Base-by-base conservation (phyloP, 2,329 filamentous ascomycete species). In the Fusarium chaquense region DNA sequence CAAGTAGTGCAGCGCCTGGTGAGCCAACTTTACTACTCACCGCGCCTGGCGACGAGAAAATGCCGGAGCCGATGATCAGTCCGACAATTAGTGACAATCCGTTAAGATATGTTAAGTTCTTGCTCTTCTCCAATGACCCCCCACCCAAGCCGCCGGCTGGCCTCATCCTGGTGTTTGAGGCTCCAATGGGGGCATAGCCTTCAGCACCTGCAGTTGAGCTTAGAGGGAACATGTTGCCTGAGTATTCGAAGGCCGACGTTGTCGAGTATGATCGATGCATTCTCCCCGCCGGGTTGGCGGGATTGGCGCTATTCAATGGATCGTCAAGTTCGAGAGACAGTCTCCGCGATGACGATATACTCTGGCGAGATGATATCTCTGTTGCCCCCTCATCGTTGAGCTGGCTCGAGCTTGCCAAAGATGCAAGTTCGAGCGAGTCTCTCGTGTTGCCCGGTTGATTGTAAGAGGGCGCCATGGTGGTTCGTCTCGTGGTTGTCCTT, bases 371-470 rank as follows among this genome's bases (percentile, higher is more conserved):
- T 41, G 91, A 87, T n/a, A 86, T 83, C 47, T 91, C 88, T 13
- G 86, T 86, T 49, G 82, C 86, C 20, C 86, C 88, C 67, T 86
- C 86, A 50, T 87, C 87, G 59, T 80, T 75, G 55, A 73, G 56
- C 44, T 80, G 76, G 73, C 91, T 93, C 38, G 92, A 94, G 67
- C 93, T 97, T 64, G 95, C 96, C 69, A 99, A 89, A 55, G 94
- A 98, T 65, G 94, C 96, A 62, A 99, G 91, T 84, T 99, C 96
- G 76, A 99, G 89, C 47, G 95, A 98, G 85, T 99, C 96, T 82
- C 96, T 93, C 66, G 89, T 80, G 69, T 83, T 81, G 70, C 81
- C 78, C 69, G 82, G 81, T 59, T 82, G 79, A 73, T 78, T 80
- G 70, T 80, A 78, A 9, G 67, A 63, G 76, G 80, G 77, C 84